Conservation (phyloP, 805 yeast species). For the Saccharomycopsis schoenii region DNA sequence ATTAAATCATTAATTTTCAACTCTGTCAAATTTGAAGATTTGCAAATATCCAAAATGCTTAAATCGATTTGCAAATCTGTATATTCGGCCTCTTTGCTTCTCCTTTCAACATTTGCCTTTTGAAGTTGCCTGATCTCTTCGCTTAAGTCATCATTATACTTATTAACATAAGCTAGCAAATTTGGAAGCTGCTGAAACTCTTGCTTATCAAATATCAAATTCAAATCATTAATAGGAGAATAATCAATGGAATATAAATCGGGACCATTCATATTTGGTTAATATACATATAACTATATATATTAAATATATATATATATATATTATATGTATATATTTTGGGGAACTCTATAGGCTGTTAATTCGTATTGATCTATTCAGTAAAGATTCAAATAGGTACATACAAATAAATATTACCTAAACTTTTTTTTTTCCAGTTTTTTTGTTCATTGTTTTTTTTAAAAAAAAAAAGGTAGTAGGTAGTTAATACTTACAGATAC, state of each 20-base stretch:
- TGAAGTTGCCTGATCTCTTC: slow-evolving; percentile 30
- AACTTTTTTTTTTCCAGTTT: no score
- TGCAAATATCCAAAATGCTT: slow-evolving; percentile 36
- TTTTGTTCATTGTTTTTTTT: no score
- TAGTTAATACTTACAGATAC: no score
- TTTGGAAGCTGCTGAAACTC: slow-evolving; percentile 41
- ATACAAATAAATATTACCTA: no score
- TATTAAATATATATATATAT: neutral
- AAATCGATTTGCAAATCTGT: slow-evolving; percentile 26
- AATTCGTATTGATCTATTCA: no score
- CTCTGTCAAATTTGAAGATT: slow-evolving; percentile 46
- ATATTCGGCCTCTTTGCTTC: neutral
- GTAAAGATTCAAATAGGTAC: no score
- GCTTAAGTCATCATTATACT: slow-evolving; percentile 42
- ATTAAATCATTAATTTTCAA: slow-evolving; percentile 60
- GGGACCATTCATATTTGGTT: slow-evolving; percentile 19
- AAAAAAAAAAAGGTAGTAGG: no score
- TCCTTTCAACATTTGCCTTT: neutral
- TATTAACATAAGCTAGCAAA: slow-evolving; percentile 38
- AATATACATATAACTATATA: neutral
- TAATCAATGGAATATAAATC: slow-evolving; percentile 30
- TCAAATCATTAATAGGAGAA: slow-evolving; percentile 45
- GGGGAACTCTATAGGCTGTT: no score
- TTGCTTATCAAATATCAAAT: slow-evolving; percentile 40
- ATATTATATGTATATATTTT: no score